phyloP scores from a whole-genome alignment of 345 rosid genomes.

The Aegle marmelos region DNA sequence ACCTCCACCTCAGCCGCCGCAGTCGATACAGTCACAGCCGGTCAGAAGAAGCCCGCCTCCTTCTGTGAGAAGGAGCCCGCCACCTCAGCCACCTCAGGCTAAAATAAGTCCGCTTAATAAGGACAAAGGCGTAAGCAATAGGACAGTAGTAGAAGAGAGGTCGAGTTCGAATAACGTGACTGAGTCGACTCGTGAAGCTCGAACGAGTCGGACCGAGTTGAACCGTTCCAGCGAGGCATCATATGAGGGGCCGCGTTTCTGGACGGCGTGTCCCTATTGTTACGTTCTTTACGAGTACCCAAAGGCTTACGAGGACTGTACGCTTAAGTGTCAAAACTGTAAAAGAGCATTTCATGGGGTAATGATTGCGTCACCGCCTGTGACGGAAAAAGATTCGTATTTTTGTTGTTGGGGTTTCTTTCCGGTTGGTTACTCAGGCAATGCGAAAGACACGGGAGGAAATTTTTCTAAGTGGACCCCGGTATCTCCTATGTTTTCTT shows the following conservation, averaged over 20 bases:
- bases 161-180: conserved; percentile 25
- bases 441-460: conserved; percentile 20
- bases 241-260: conserved; percentile 50
- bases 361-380: conserved; percentile 55
- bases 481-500: conserved; percentile 57
- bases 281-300: conserved; percentile 74
- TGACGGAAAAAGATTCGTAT: conserved; percentile 53
- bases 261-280: conserved; percentile 97
- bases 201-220: conserved; percentile 15
- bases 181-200: conserved; percentile 18
- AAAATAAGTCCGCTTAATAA: background rate
- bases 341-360: conserved; percentile 80
- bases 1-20: conserved; percentile 7
- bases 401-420: conserved; percentile 74
- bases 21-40: background rate
- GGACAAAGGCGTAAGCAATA: background rate
- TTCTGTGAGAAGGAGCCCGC: background rate
- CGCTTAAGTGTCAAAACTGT: conserved; percentile 73
- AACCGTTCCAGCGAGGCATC: conserved; percentile 22
- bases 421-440: conserved; percentile 63
- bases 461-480: conserved; percentile 64
- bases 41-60: background rate
- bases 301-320: conserved; percentile 70
- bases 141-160: conserved; percentile 22
- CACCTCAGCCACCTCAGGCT: background rate